Conservation (phyloP, 2,329 filamentous ascomycete species). For the Grosmannia huntii region DNA sequence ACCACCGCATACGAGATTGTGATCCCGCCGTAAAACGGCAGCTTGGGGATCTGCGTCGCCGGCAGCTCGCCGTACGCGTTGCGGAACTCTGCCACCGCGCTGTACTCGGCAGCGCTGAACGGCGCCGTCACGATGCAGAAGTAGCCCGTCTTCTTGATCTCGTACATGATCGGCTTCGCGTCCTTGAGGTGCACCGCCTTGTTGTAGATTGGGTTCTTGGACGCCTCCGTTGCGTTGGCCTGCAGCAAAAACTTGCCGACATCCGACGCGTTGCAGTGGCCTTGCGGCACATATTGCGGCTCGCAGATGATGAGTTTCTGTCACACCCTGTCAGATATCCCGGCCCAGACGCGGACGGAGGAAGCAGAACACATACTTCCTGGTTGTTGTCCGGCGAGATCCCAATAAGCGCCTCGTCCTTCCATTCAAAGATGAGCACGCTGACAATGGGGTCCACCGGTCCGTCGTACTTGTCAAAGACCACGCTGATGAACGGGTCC, state of each 20-base stretch:
- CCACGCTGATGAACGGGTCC: conserved; percentile 79
- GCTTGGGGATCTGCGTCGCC: conserved; percentile 88
- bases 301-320: conserved; percentile 55
- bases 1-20: conserved; percentile 89
- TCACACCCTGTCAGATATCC: neutral
- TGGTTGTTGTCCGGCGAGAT: conserved; percentile 40
- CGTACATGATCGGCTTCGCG: conserved; percentile 63
- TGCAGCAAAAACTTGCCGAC: conserved; percentile 75
- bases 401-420: conserved; percentile 68
- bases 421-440: conserved; percentile 89
- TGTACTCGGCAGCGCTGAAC: conserved; percentile 57
- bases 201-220: conserved; percentile 62
- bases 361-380: neutral
- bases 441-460: conserved; percentile 73
- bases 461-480: conserved; percentile 67
- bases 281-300: conserved; percentile 51
- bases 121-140: conserved; percentile 80
- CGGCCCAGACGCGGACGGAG: neutral
- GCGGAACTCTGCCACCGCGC: conserved; percentile 76
- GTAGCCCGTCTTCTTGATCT: conserved; percentile 82
- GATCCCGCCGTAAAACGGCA: conserved; percentile 92
- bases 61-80: conserved; percentile 95
- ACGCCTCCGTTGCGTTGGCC: conserved; percentile 58
- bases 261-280: conserved; percentile 63
- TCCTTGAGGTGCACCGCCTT: conserved; percentile 72